Percentiles rank a stretch among this genome's conserved stretches.
Conservation (phyloP, 176 grass and related monocot species). For the Triticum turgidum region DNA sequence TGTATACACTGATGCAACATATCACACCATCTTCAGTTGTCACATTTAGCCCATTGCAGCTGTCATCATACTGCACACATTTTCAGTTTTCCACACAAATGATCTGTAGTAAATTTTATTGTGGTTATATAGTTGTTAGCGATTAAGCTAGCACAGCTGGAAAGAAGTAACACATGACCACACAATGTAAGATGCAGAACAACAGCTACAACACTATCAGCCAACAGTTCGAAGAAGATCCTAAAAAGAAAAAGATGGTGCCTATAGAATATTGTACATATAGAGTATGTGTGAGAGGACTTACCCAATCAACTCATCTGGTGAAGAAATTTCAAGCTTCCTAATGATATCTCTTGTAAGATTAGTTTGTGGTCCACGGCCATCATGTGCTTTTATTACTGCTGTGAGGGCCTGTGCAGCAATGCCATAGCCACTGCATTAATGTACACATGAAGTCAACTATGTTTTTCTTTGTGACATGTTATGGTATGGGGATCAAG, state of each 20-base stretch:
- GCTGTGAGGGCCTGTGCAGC: constrained; percentile 96
- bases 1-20: constrained; percentile 19
- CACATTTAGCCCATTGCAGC: background rate
- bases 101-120: constrained; percentile 16
- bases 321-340: constrained; percentile 84
- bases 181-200: constrained; percentile 68
- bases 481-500: constrained; percentile 28
- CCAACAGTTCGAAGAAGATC: constrained; percentile 27
- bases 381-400: constrained; percentile 80
- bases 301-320: constrained; percentile 98
- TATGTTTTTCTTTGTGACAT: constrained; percentile 36
- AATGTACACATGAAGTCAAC: constrained; percentile 52
- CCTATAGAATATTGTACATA: background rate
- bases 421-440: constrained; percentile 99
- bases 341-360: constrained; percentile 68
- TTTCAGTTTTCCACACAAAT: background rate
- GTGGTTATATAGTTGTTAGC: background rate
- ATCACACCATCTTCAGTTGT: background rate
- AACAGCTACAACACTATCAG: constrained; percentile 79
- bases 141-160: constrained; percentile 16
- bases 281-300: constrained; percentile 3
- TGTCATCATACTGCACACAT: background rate
- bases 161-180: constrained; percentile 21
- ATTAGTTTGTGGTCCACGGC: constrained; percentile 85
- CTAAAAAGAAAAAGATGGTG: background rate